Evolutionary conservation across 371 early-diverging fungal genomes (phyloP), one percentile per base, ranked within the genome.

Genomic region (Lichtheimia corymbifera): DNA sequence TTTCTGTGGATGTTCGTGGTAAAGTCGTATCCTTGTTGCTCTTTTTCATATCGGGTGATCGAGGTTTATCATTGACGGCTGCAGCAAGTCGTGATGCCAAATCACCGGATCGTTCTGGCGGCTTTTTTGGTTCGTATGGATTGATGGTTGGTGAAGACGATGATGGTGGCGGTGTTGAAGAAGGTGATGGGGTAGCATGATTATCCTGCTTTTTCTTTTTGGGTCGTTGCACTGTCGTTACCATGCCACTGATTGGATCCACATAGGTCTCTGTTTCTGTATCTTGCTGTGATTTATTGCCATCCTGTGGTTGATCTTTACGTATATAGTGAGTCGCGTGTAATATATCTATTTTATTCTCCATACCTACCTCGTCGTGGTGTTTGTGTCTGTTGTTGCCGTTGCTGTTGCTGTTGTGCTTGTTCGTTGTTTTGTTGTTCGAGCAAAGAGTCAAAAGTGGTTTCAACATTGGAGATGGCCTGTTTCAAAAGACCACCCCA

Each of bases 391-490:
- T 35, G 35, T 9, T 35, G 40, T 51, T 40, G 28, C 24, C 41
- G 40, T 30, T 59, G 44, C 12, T 59, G 50, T 42, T 22, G 24
- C 18, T 11, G 22, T 41, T 30, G 61, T 17, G 54, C 25, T 9
- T 17, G 15, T 24, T 22, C 43, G 25, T 55, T 57, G 13, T 65
- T 52, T 42, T 70, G 65, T 35, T 72, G 73, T 49, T 92, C 92
- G 6, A 93, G 82, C 53, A 91, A 86, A 30, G 87, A 88, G 75
- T 92, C 93, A 61, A 94, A 83, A 41, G 88, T 83, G 12, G 85
- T 88, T 71, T 93, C 93, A 27, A 93, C 90, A 57, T 84, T 83
- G 9, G 88, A 86, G 30, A 91, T 85, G 17, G 92, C 92, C 65
- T 88, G 88, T 60, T 91, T 89, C 50, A 92, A 74, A 47, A 88